Evolutionary conservation across 2,329 filamentous ascomycete species (phyloP).

Genomic region (Diplodia intermedia): DNA sequence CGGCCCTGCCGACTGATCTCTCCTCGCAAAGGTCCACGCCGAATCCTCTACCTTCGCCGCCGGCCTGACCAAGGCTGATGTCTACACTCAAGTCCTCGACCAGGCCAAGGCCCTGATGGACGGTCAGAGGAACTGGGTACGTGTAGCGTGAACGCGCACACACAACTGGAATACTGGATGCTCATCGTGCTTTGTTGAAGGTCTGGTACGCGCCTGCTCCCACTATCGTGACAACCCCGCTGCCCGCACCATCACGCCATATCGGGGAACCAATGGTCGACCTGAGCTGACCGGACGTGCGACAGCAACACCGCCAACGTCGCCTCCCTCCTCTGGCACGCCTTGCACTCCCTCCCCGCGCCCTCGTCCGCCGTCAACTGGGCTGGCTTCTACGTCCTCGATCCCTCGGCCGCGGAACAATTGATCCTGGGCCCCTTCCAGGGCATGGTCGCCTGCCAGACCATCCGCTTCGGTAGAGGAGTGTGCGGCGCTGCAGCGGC

Average conservation of each 20-base stretch:
- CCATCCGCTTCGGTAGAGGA: conserved; percentile 73
- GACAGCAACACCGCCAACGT: conserved; percentile 77
- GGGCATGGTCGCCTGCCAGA: conserved; percentile 79
- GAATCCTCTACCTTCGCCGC: conserved; percentile 76
- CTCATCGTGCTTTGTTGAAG: conserved; percentile 23
- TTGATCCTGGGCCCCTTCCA: conserved; percentile 82
- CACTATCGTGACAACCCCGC: too few species aligned
- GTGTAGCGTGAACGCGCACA: conserved; percentile 36
- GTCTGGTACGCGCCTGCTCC: conserved; percentile 30
- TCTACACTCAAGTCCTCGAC: conserved; percentile 75
- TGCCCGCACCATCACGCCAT: conserved; percentile 1
- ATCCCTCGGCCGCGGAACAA: conserved; percentile 56
- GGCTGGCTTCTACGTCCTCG: conserved; percentile 79
- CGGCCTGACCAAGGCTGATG: conserved; percentile 72
- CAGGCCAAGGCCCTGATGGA: conserved; percentile 73
- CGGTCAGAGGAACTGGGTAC: conserved; percentile 80
- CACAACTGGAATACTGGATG: neutral
- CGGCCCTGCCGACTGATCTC: neutral
- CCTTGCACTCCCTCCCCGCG: conserved; percentile 72
- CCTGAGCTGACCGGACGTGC: conserved; percentile 8
- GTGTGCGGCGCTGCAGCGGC: conserved; percentile 77
- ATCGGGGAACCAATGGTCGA: neutral
- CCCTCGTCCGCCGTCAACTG: conserved; percentile 77
- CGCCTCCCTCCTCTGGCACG: conserved; percentile 79
- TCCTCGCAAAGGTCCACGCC: conserved; percentile 68